Base-by-base conservation (phyloP, 148 eudicot species). In the Camellia japonica region DNA sequence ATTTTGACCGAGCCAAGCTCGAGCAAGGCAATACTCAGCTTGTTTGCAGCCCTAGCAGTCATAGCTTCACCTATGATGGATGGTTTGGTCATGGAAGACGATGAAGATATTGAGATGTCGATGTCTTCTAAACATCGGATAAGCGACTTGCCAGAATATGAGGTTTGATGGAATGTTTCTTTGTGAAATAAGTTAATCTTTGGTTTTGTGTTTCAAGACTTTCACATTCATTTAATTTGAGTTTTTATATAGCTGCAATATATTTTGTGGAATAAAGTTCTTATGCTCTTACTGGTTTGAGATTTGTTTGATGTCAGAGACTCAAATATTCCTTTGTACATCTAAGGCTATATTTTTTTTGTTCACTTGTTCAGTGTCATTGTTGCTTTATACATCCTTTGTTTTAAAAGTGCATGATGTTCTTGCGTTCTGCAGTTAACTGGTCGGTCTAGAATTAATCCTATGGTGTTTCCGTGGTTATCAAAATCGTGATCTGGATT, bases 141-240 rank as follows among this genome's bases (percentile, higher is more conserved):
- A 18, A 76, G 70, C 2, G 70, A 76, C 63, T 23, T 63, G 63
- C 71, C 46, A 47, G 46, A 75, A 10, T 10, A 18, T 74, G 68
- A 63, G 70, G 79, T 76, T 76, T 63, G 70, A 62, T 76, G 79
- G 20, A 47, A 13, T 10, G 6, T 47, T 47, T 49, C 44, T 42
- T 76, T 23, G 19, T 61, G 44, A 43, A 23, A 38, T 70, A 30
- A 55, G 38, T 70, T 70, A 46, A 47, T 70, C 38, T 46, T 70
- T 47, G 30, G 54, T 70, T 55, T 70, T 70, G 56, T 47, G 73
- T 6, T 70, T 18, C 56, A 70, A 70, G 19, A 47, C 55, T 70
- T 70, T 19, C 73, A 9, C 30, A 41, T 52, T 42, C 10, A 14
- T 30, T 30, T 30, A 20, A 18, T 23, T 70, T 47, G 7, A 2